Evolutionary conservation across 192 early-diverging fungal species (phyloP).

Genomic region (Podila epicladia): DNA sequence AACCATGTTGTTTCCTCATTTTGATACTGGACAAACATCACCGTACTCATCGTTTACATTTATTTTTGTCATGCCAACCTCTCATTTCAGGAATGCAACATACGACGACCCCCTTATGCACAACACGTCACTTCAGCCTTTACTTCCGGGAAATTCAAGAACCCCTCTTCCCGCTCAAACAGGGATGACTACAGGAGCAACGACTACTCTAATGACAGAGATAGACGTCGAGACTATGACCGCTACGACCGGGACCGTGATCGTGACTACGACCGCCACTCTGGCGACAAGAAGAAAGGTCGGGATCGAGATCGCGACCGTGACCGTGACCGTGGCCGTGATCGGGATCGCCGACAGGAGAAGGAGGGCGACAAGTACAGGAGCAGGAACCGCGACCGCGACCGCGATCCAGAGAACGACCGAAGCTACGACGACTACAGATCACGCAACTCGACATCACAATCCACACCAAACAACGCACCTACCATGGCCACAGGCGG

Average conservation of each 20-base stretch:
- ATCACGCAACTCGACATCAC: too few species aligned
- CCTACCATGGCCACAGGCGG: not conserved
- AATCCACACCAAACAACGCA: not conserved
- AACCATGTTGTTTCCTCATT: not conserved
- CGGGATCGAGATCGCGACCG: not conserved
- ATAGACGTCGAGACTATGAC: not conserved
- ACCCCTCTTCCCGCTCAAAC: not conserved
- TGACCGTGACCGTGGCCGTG: slow-evolving; percentile 2
- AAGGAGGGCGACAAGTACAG: not conserved
- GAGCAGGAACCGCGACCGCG: slow-evolving; percentile 7
- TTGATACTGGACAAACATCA: too few species aligned
- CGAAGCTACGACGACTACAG: not conserved
- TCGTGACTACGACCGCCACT: not conserved
- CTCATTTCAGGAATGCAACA: slow-evolving; percentile 10
- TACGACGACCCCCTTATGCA: slow-evolving; percentile 11
- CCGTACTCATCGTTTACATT: not conserved
- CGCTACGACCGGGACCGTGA: not conserved
- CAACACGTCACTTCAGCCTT: slow-evolving; percentile 4
- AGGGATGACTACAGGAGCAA: slow-evolving; percentile 5
- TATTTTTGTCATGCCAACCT: not conserved
- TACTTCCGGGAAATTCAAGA: not conserved
- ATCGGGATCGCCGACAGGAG: not conserved
- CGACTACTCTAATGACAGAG: not conserved
- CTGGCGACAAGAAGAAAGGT: not conserved
- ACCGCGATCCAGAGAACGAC: slow-evolving; percentile 8